These are phyloP conservation scores for Fusarium chaquense DNA, from an alignment of 2,329 filamentous ascomycete species.

Conservation along the genomic window DNA sequence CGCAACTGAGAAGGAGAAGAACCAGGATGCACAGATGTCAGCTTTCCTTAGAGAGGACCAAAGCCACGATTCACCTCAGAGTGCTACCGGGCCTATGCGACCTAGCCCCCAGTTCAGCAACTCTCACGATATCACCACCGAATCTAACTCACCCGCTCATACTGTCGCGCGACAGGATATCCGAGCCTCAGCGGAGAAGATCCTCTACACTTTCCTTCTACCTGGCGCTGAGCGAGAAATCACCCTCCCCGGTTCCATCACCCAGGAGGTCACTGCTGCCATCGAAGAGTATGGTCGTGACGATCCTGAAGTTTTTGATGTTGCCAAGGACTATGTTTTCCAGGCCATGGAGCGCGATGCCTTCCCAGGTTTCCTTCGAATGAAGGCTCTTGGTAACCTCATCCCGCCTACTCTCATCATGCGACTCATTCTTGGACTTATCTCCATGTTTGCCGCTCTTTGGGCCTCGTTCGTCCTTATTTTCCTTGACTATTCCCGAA, in stretches of 20 bases:
- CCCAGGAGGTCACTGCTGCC: conserved; percentile 83
- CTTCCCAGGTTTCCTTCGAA: conserved; percentile 95
- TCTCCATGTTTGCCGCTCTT: conserved; percentile 87
- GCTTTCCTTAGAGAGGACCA: conserved; percentile 82
- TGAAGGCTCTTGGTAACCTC: conserved; percentile 95
- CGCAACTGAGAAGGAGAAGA: conserved; percentile 76
- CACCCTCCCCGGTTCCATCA: conserved; percentile 87
- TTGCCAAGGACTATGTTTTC: conserved; percentile 98
- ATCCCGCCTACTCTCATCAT: conserved; percentile 91
- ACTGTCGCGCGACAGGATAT: conserved; percentile 91
- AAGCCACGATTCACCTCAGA: conserved; percentile 68
- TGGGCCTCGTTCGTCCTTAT: conserved; percentile 96
- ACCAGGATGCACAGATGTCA: conserved; percentile 90
- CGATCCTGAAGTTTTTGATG: conserved; percentile 96
- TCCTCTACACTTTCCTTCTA: conserved; percentile 96
- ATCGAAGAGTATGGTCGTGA: conserved; percentile 94
- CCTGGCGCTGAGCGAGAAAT: conserved; percentile 98
- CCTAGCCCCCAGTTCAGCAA: conserved; percentile 70
- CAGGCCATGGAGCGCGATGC: conserved; percentile 99
- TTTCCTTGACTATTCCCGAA: conserved; percentile 82
- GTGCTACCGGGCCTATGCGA: conserved; percentile 59
- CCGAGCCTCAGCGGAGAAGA: conserved; percentile 94
- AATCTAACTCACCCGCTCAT: conserved; percentile 85
- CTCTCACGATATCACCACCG: conserved; percentile 72
- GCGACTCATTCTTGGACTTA: conserved; percentile 84